phyloP scores from a whole-genome alignment of 2,329 filamentous ascomycete genomes.

The Chalara sp. region DNA sequence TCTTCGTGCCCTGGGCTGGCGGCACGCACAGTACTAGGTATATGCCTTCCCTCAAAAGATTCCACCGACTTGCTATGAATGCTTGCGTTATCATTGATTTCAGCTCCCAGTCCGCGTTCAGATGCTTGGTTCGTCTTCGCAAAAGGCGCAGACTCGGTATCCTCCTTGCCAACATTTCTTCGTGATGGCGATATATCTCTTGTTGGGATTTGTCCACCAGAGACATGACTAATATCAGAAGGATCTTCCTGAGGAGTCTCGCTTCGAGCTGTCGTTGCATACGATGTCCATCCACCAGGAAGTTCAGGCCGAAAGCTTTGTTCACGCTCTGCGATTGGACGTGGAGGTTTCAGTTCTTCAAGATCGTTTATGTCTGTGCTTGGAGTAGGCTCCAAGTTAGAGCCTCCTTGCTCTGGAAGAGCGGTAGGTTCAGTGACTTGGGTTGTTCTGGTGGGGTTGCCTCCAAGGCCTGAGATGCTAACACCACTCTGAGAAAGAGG shows the following conservation, averaged over 20 bases:
- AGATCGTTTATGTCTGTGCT: background rate
- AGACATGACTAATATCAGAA: no score
- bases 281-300: constrained; percentile 26
- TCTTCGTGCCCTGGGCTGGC: no score
- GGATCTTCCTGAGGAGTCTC: constrained; percentile 8
- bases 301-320: constrained; percentile 23
- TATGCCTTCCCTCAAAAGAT: no score
- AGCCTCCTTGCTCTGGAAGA: constrained; percentile 36
- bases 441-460: constrained; percentile 55
- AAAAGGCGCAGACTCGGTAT: no score
- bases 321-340: constrained; percentile 18
- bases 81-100: no score
- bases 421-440: constrained; percentile 37
- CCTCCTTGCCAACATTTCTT: no score
- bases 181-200: no score
- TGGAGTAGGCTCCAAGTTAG: constrained; percentile 32
- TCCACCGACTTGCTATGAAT: no score
- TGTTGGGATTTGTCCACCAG: no score
- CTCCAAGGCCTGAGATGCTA: constrained; percentile 49
- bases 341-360: constrained; percentile 9
- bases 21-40: no score
- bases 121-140: no score
- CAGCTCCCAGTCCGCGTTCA: no score
- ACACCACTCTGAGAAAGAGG: constrained; percentile 50
- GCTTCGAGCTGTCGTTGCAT: constrained; percentile 18